phyloP scores from a whole-genome alignment of 371 early-diverging fungal genomes.

The Globomyces sp. region DNA sequence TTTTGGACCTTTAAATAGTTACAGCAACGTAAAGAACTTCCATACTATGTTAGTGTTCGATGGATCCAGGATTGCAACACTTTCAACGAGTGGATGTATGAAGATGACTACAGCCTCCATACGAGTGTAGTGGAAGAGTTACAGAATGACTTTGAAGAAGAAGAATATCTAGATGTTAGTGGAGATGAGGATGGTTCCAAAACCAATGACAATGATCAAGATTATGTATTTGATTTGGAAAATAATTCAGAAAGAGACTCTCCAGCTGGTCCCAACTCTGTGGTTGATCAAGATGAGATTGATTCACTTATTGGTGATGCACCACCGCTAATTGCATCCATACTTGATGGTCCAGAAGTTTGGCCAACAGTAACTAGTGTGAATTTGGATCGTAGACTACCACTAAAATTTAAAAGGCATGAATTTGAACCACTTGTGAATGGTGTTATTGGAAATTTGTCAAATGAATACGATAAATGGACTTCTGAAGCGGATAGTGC shows the following conservation, averaged over 20 bases:
- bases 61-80: neutral
- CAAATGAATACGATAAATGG: neutral
- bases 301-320: neutral
- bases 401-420: constrained; percentile 9
- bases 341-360: neutral
- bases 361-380: constrained; percentile 8
- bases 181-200: too few species aligned
- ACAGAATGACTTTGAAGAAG: neutral
- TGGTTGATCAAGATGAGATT: constrained; percentile 7
- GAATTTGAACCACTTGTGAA: constrained; percentile 14
- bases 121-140: constrained; percentile 1
- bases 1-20: neutral
- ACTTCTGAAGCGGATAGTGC: neutral
- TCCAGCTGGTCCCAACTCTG: constrained; percentile 11
- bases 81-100: constrained; percentile 12
- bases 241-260: constrained; percentile 1
- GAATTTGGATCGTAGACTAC: constrained; percentile 14
- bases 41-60: too few species aligned
- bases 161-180: neutral
- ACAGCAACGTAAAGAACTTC: too few species aligned
- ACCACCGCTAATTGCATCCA: neutral
- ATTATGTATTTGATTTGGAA: neutral
- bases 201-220: constrained; percentile 2
- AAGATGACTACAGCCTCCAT: neutral
- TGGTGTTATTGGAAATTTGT: constrained; percentile 8